Evolutionary conservation across 2,329 filamentous ascomycete genomes (phyloP), one percentile per base, ranked within the genome.

Genomic region (Penicillium sclerotigenum): DNA sequence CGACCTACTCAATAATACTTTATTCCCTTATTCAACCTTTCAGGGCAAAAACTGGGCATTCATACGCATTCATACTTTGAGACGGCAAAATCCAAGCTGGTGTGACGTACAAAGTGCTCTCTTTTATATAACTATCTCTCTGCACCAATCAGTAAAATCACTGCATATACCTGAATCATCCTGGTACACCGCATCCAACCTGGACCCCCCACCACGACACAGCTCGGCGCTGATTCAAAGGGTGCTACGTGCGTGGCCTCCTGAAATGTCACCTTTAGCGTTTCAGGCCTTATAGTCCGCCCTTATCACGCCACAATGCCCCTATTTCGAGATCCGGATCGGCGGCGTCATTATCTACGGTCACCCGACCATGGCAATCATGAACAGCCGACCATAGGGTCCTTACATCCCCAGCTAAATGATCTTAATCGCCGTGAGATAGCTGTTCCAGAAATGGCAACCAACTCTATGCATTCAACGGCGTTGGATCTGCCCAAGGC

Each of bases 281-380:
- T 54, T 58, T 54, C 49, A 49, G 55, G 38, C 56, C 57, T 58
- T 56, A 56, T 60, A 59, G 51, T 50, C 47, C 52, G 37, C 48
- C 55, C 51, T 52, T 41, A 52, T 28, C 53, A 57, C 57, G 62
- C 67, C 61, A 71, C 50, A 47, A 73, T 73, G 71, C 71, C 71
- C 51, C 68, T 72, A 36, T 71, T 73, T 52, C 68, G 68, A 49
- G 66, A 71, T 55, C 66, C 68, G 11, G 66, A 75, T 65, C 68
- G 63, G 59, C 68, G 67, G 57, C 65, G 60, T 52, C 63, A 66
- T 46, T 60, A 65, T 53, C 56, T 54, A 47, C 65, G 65, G 68
- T 68, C 66, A 36, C 62, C 64, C 57, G 62, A 65, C 54, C 58
- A 58, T 33, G 53, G 31, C 20, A 41, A 59, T 18, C 47, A 31